Evolutionary conservation across 352 stramenopile species (phyloP).

Genomic region (Phytophthora sp.): DNA sequence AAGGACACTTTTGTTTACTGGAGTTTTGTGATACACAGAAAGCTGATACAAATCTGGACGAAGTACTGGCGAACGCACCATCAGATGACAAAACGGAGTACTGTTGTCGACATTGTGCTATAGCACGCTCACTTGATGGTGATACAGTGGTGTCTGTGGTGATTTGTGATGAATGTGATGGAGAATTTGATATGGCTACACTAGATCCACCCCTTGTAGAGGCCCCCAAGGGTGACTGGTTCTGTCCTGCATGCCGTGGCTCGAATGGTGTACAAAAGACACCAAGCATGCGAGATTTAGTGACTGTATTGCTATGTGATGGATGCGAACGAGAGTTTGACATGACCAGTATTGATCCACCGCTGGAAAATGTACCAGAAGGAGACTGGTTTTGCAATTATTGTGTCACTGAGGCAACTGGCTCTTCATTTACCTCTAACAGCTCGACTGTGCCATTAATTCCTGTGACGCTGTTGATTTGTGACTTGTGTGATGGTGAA

Average conservation of each 20-base stretch:
- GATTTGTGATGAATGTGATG: conserved; percentile 77
- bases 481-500: conserved; percentile 74
- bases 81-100: conserved; percentile 43
- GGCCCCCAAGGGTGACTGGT: conserved; percentile 56
- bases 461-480: conserved; percentile 60
- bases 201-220: conserved; percentile 54
- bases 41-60: conserved; percentile 33
- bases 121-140: conserved; percentile 1
- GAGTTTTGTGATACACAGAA: conserved; percentile 46
- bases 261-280: neutral
- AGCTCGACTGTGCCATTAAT: conserved; percentile 11
- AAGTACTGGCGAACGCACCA: conserved; percentile 40
- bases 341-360: conserved; percentile 50
- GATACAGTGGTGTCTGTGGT: conserved; percentile 40
- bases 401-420: conserved; percentile 21
- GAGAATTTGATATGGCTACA: conserved; percentile 63
- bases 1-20: conserved; percentile 44
- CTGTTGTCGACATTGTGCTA: conserved; percentile 42
- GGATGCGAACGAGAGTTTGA: conserved; percentile 75
- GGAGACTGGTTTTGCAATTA: conserved; percentile 54
- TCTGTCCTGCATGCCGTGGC: conserved; percentile 28
- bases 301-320: conserved; percentile 65
- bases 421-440: neutral
- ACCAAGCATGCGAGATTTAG: conserved; percentile 19
- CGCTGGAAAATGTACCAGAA: conserved; percentile 42